Percentiles rank a stretch among this genome's conserved stretches.
Conservation (phyloP, 2,329 filamentous ascomycete genomes). For the Aureobasidium uvarum region DNA sequence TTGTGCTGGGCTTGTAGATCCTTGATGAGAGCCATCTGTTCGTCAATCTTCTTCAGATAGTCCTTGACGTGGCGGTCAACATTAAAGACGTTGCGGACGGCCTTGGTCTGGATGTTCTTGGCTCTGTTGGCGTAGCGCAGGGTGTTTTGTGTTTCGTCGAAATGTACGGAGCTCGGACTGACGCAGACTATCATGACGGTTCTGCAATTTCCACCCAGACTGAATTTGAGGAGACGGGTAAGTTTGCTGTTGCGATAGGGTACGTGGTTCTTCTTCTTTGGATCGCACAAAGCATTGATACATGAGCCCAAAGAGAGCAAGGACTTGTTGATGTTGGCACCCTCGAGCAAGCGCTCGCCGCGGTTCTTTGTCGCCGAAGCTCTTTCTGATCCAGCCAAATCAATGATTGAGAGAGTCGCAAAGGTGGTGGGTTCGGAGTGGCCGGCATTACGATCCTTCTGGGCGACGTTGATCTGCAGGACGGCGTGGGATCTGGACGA, state of each 20-base stretch:
- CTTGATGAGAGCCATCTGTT: slow-evolving; percentile 96
- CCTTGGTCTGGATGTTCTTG: slow-evolving; percentile 99
- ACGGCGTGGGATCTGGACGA: slow-evolving; percentile 97
- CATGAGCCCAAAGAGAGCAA: slow-evolving; percentile 91
- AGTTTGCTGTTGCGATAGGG: slow-evolving; percentile 98
- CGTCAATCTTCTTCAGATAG: slow-evolving; percentile 98
- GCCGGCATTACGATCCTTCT: slow-evolving; percentile 88
- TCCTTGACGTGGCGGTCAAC: slow-evolving; percentile 99
- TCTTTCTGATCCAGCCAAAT: slow-evolving; percentile 91
- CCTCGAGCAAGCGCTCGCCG: slow-evolving; percentile 85
- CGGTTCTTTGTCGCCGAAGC: slow-evolving; percentile 96
- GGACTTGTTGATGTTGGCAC: slow-evolving; percentile 99
- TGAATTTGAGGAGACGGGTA: slow-evolving; percentile 93
- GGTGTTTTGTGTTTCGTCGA: slow-evolving; percentile 97
- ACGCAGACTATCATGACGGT: slow-evolving; percentile 99
- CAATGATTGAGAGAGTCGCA: slow-evolving; percentile 97
- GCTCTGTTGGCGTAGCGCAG: slow-evolving; percentile 95
- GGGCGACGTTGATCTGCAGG: slow-evolving; percentile 91
- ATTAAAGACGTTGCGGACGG: slow-evolving; percentile 98
- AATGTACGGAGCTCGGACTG: slow-evolving; percentile 92
- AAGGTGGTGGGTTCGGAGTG: slow-evolving; percentile 96
- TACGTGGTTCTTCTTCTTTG: slow-evolving; percentile 86
- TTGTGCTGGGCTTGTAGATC: slow-evolving; percentile 92
- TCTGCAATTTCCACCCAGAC: slow-evolving; percentile 94
- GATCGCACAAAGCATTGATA: slow-evolving; percentile 96